These are phyloP conservation scores for Anaeromyces robustus DNA, from an alignment of 192 early-diverging fungal genomes.

Conservation along the genomic window DNA sequence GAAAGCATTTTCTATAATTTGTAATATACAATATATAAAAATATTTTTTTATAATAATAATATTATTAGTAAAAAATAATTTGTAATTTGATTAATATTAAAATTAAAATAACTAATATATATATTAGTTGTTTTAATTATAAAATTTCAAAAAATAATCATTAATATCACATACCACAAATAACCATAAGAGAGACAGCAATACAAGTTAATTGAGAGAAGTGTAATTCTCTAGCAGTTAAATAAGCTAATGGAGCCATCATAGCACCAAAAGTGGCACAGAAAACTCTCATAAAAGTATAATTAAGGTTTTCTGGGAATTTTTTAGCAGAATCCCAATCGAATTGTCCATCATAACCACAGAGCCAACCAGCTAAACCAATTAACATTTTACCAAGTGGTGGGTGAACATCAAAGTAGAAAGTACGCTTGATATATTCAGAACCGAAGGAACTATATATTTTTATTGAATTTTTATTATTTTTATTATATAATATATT, in stretches of 20 bases:
- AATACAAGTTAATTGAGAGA: slow-evolving; percentile 46
- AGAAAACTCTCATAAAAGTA: slow-evolving; percentile 74
- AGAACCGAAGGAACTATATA: slow-evolving; percentile 62
- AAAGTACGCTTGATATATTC: slow-evolving; percentile 85
- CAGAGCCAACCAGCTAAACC: slow-evolving; percentile 67
- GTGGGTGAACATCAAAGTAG: slow-evolving; percentile 97
- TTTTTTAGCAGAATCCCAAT: slow-evolving; percentile 57
- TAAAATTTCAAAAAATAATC: too few relatives aligned
- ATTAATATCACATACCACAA: too few relatives aligned
- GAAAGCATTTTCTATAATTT: slow-evolving; percentile 46
- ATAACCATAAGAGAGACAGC: slow-evolving; percentile 70
- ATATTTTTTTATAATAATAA: too few relatives aligned
- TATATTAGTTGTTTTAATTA: too few relatives aligned
- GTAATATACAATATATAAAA: not conserved
- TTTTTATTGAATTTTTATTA: not conserved
- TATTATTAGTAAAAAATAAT: too few relatives aligned
- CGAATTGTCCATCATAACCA: slow-evolving; percentile 74
- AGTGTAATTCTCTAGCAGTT: slow-evolving; percentile 58
- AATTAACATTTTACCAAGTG: slow-evolving; percentile 90
- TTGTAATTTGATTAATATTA: too few relatives aligned
- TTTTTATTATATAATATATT: not conserved
- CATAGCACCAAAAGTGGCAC: slow-evolving; percentile 71
- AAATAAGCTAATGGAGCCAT: slow-evolving; percentile 82
- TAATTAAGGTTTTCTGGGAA: slow-evolving; percentile 77
- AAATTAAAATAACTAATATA: too few relatives aligned